phyloP scores from a whole-genome alignment of 345 rosid species.

The Boechera divaricarpa region DNA sequence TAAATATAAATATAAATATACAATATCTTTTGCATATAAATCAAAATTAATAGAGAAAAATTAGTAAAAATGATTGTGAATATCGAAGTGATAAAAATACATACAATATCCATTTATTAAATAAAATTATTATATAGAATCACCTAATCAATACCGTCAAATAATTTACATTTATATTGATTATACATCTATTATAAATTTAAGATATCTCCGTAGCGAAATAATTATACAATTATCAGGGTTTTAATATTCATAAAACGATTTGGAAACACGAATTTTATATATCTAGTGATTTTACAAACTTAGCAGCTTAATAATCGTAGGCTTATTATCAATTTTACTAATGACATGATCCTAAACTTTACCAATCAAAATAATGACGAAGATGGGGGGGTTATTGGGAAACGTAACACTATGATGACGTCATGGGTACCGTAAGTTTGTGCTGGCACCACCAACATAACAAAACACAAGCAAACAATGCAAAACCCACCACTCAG shows the following conservation, averaged over 20 bases:
- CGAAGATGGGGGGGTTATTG: background rate
- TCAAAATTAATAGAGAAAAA: background rate
- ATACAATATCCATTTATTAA: too few relatives aligned
- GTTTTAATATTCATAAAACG: background rate
- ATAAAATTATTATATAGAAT: too few relatives aligned
- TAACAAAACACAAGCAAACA: conserved; percentile 2
- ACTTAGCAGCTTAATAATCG: background rate
- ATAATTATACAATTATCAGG: background rate
- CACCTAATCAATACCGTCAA: too few relatives aligned
- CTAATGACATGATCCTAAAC: background rate
- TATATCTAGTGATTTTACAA: background rate
- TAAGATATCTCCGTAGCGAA: too few relatives aligned
- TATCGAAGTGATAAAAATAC: too few relatives aligned
- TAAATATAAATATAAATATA: background rate
- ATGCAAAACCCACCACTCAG: conserved; percentile 16
- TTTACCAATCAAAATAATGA: background rate
- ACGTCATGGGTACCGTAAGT: conserved; percentile 24
- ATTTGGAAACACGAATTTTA: background rate
- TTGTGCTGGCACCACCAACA: conserved; percentile 24
- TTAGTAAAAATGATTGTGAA: too few relatives aligned
- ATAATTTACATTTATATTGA: too few relatives aligned
- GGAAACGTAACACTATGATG: conserved; percentile 7
- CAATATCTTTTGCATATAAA: background rate
- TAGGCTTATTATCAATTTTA: background rate
- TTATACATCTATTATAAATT: too few relatives aligned